Base-by-base conservation (phyloP, 768 basidiomycete species). In the Lactifluus volemus region DNA sequence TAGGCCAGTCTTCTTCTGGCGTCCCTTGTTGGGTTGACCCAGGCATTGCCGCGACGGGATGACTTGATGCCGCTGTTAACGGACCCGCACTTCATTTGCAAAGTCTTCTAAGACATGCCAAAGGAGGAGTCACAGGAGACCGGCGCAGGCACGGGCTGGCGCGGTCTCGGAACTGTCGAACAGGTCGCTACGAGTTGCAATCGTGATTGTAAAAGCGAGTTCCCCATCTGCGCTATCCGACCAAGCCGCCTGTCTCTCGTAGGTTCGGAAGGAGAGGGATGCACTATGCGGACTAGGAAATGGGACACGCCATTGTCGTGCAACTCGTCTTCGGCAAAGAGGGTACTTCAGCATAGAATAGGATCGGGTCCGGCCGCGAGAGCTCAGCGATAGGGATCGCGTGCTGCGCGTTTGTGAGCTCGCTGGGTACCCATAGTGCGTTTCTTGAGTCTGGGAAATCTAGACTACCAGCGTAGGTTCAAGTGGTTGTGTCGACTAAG, bases 301-400 rank as follows among this genome's bases (percentile, higher is more conserved):
- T 84, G 81, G 1, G 94, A 94, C 6, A 91, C 84, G 0, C 97
- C 97, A 69, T 98, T 98, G 70, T 99, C 97, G 69, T 98, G 94
- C 49, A 98, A 77, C 72, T 99, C 97, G 71, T 98, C 94, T 69
- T 99, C 96, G 70, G 25, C 25, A 25, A 90, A 98, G 5, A 0
- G 92, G 90, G 1, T 1, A 98, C 83, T 68, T 98, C 95, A 7
- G 96, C 92, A 69, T 96, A 98, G 73, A 96, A 99, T n/a, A 98
- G 76, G 66, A 98, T 98, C 17, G 97, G 97, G 73, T 98, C 96
- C 59, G 85, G 91, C 30, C 89, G 82, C 10, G 86, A 88, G 34
- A 98, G 81, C 64, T 95, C 86, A 1, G 84, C 81, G 66, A 96
- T 78, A 0, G 96, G 94, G 59, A 99, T 95, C 9, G 71, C 65